Percentiles rank a stretch among this genome's conserved stretches.
These are phyloP conservation scores for Tricholoma bakamatsutake DNA, from an alignment of 768 basidiomycete genomes.

Conservation along the genomic window DNA sequence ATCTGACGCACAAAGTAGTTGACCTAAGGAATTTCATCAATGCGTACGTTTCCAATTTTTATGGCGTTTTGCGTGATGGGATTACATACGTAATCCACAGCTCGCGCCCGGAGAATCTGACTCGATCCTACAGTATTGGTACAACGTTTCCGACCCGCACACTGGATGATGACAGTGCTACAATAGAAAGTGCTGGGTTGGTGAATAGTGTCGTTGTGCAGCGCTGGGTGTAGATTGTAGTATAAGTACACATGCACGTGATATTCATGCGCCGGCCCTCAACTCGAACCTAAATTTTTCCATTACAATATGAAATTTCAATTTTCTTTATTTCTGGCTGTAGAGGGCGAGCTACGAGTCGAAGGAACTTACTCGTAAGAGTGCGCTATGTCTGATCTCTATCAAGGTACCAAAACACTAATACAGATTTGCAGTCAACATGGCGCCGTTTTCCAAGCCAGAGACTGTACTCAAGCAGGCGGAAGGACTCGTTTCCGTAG, in stretches of 20 bases:
- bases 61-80: not conserved
- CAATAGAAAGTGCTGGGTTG: constrained; percentile 68
- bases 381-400: not conserved
- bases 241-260: too few relatives aligned
- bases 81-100: constrained; percentile 28
- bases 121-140: constrained; percentile 67
- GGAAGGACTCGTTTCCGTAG: constrained; percentile 90
- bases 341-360: constrained; percentile 6
- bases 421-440: constrained; percentile 25
- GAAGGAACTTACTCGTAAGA: not conserved
- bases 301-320: constrained; percentile 1
- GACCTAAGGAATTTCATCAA: constrained; percentile 87
- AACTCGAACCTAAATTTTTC: constrained; percentile 16
- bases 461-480: constrained; percentile 89
- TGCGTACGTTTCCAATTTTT: constrained; percentile 51
- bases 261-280: too few relatives aligned
- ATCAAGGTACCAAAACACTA: not conserved
- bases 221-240: constrained; percentile 65
- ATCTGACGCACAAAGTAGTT: constrained; percentile 81
- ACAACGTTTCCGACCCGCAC: constrained; percentile 85
- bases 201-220: constrained; percentile 84
- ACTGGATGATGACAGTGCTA: constrained; percentile 57
- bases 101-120: constrained; percentile 60
- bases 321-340: not conserved
- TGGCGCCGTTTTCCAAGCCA: constrained; percentile 89